These are phyloP conservation scores for Mitragyna speciosa DNA, from an alignment of 257 asterid genomes.

Conservation along the genomic window DNA sequence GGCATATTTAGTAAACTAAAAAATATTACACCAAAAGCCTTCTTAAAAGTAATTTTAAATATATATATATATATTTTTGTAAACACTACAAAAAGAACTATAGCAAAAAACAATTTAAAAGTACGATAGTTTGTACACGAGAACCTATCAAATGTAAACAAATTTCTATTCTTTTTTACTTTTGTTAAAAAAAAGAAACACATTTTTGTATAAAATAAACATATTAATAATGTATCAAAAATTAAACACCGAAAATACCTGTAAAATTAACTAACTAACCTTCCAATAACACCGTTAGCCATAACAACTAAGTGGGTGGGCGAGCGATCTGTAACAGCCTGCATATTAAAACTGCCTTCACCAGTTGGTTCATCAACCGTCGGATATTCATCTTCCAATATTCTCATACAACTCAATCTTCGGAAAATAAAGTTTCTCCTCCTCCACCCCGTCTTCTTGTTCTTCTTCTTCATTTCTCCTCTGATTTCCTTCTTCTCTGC, in stretches of 20 bases:
- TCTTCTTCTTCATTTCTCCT: constrained; percentile 13
- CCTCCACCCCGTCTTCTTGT: constrained; percentile 30
- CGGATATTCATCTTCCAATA: constrained; percentile 38
- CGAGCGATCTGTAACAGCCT: constrained; percentile 31
- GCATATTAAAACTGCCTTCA: constrained; percentile 51
- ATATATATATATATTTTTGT: no score
- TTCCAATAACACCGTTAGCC: constrained; percentile 93
- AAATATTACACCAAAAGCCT: no score
- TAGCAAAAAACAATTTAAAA: no score
- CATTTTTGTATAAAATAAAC: no score
- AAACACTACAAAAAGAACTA: no score
- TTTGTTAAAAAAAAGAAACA: no score
- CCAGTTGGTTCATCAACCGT: constrained; percentile 42
- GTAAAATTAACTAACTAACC: constrained; percentile 32
- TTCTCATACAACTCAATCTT: constrained; percentile 50
- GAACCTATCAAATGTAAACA: no score
- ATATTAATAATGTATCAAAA: background rate
- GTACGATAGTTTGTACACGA: no score
- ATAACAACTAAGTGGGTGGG: constrained; percentile 66
- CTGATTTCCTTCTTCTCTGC: background rate
- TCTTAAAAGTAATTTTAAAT: no score
- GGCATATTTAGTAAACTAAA: no score
- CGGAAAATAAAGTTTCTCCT: constrained; percentile 33
- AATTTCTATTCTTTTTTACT: no score
- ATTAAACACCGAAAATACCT: no score